Conservation (phyloP, 805 yeast genomes). For the Saturnispora bothae region DNA sequence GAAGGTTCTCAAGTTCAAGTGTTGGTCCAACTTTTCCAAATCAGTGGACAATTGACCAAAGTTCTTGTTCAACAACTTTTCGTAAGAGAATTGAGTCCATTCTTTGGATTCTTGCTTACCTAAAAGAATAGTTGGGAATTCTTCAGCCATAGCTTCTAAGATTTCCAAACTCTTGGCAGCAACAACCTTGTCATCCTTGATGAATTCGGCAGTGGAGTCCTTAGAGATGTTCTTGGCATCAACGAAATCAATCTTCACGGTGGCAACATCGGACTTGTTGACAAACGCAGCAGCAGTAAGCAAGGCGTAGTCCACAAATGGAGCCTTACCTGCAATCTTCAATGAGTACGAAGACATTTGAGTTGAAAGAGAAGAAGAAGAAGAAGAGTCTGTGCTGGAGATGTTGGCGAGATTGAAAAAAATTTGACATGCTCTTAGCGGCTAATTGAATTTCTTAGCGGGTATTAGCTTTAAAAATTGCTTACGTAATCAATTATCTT, state of each 20-base stretch:
- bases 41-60: conserved; percentile 74
- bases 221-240: conserved; percentile 60
- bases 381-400: neutral
- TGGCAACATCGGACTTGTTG: conserved; percentile 39
- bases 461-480: too few species aligned
- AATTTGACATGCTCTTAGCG: neutral
- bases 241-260: conserved; percentile 52
- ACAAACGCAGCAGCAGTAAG: conserved; percentile 70
- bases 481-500: too few species aligned
- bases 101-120: conserved; percentile 33
- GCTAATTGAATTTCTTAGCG: neutral
- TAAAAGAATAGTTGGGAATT: conserved; percentile 37
- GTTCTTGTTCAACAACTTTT: conserved; percentile 68
- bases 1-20: conserved; percentile 77
- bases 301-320: conserved; percentile 67
- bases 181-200: conserved; percentile 34
- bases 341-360: conserved; percentile 31
- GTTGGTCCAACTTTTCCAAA: conserved; percentile 72
- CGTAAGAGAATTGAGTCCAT: conserved; percentile 61
- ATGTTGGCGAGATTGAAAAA: neutral
- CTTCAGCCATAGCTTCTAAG: conserved; percentile 39
- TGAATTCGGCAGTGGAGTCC: conserved; percentile 34
- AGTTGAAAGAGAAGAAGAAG: neutral
- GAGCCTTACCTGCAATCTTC: conserved; percentile 78
- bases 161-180: conserved; percentile 33